Evolutionary conservation across 768 basidiomycete genomes (phyloP), one percentile per base, ranked within the genome.

Genomic region (Saitozyma sp.): DNA sequence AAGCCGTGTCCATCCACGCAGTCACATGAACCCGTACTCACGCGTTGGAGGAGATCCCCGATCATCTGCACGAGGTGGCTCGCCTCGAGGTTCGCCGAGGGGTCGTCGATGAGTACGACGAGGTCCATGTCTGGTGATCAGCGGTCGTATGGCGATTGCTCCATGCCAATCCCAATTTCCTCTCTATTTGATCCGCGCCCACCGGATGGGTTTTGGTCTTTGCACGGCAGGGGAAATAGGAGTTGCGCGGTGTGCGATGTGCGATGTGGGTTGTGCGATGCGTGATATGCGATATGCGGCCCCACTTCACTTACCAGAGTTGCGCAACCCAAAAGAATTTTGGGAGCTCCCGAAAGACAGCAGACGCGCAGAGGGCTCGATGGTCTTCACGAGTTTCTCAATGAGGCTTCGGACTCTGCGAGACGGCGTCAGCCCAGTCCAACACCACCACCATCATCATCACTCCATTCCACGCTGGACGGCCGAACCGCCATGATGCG

Each of bases 291-390:
- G 29, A 29, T 29, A 29, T 29, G 29, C 29, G 29, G 5, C 29
- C 29, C 29, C 29, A 29, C 5, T 29, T 5, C 20, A 69, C 83
- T 60, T 56, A 90, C 94, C 94, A 65, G 92, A 95, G 82, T 97
- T 96, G 69, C 92, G 85, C 72, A 98, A 85, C 77, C 91, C 93
- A 83, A 98, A 95, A 62, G 94, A 93, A 75, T 97, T 98, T 10
- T 93, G 94, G 43, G 92, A 96, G 77, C 91, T 93, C 41, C 95
- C 95, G 78, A 99, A 99, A 60, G 92, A 92, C 70, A 95, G 81
- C 70, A 99, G 82, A 57, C 91, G 87, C 67, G 90, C 90, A 71
- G 91, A 85, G 50, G 93, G 94, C 78, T 94, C 91, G 81, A 99
- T 91, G 50, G 91, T 93, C 77, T 91, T 86, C 78, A 95, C 95